These are phyloP conservation scores for Tricholoma furcatifolium DNA, from an alignment of 768 basidiomycete species.

Conservation along the genomic window DNA sequence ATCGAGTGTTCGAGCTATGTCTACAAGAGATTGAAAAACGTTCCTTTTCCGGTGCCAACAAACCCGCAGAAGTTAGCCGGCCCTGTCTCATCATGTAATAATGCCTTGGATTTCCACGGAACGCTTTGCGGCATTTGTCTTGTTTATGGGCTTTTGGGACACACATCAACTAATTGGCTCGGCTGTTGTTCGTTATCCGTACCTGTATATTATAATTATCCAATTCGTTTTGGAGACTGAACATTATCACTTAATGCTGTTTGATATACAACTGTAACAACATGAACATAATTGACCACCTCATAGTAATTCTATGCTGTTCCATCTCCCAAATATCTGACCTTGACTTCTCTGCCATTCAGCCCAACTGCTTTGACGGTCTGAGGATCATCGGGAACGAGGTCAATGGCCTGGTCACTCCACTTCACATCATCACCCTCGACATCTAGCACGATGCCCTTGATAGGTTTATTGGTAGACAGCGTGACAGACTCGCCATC, in stretches of 20 bases:
- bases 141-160: conserved; percentile 9
- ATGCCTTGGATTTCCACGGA: no score
- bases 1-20: conserved; percentile 78
- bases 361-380: conserved; percentile 64
- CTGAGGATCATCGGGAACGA: conserved; percentile 85
- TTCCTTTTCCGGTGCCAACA: conserved; percentile 38
- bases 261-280: background rate
- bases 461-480: conserved; percentile 68
- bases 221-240: background rate
- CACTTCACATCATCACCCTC: conserved; percentile 73
- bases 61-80: conserved; percentile 33
- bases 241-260: no score
- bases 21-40: conserved; percentile 78
- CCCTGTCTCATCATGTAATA: conserved; percentile 56
- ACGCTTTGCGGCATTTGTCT: background rate
- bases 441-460: conserved; percentile 82
- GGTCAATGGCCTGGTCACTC: conserved; percentile 90
- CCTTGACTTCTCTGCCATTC: conserved; percentile 60
- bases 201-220: conserved; percentile 10
- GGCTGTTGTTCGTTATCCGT: background rate
- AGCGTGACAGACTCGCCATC: conserved; percentile 63
- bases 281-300: background rate
- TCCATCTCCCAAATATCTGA: conserved; percentile 76
- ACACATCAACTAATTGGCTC: background rate
- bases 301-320: conserved; percentile 42